A percentile compares a stretch with the other conserved stretches of the same genome.
phyloP scores from a whole-genome alignment of 345 rosid species.

The Cardiospermum halicacabum region DNA sequence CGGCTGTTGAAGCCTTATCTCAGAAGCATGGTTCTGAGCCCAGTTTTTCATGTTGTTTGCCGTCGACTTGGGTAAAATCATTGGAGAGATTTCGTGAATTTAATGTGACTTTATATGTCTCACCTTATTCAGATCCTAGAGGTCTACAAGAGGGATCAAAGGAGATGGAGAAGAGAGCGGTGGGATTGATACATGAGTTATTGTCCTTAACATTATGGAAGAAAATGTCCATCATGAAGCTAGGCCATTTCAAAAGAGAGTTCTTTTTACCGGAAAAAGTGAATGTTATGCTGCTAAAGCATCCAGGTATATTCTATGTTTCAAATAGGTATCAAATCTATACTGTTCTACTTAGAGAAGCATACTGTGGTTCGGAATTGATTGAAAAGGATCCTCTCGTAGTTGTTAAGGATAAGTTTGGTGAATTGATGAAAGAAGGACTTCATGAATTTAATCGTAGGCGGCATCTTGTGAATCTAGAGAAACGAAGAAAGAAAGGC shows the following conservation, averaged over 20 bases:
- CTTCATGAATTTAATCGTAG: slow-evolving; percentile 69
- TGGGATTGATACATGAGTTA: slow-evolving; percentile 74
- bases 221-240: slow-evolving; percentile 71
- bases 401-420: slow-evolving; percentile 75
- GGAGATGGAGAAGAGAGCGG: slow-evolving; percentile 75
- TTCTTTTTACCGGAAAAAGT: slow-evolving; percentile 67
- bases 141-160: slow-evolving; percentile 48
- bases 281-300: slow-evolving; percentile 68
- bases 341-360: slow-evolving; percentile 86
- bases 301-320: slow-evolving; percentile 78
- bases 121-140: slow-evolving; percentile 50
- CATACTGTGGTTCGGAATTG: slow-evolving; percentile 66
- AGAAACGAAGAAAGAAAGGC: slow-evolving; percentile 61
- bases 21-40: slow-evolving; percentile 45
- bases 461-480: slow-evolving; percentile 45
- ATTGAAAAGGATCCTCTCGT: slow-evolving; percentile 74
- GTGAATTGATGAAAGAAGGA: slow-evolving; percentile 90
- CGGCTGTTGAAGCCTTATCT: slow-evolving; percentile 66
- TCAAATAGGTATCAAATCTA: slow-evolving; percentile 80
- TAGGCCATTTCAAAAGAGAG: slow-evolving; percentile 81
- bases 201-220: slow-evolving; percentile 81
- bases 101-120: slow-evolving; percentile 64
- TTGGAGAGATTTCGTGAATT: slow-evolving; percentile 72
- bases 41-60: slow-evolving; percentile 57
- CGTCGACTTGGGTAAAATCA: slow-evolving; percentile 69